phyloP scores from a whole-genome alignment of 495 filamentous ascomycete species.

The Neurospora tetraspora region DNA sequence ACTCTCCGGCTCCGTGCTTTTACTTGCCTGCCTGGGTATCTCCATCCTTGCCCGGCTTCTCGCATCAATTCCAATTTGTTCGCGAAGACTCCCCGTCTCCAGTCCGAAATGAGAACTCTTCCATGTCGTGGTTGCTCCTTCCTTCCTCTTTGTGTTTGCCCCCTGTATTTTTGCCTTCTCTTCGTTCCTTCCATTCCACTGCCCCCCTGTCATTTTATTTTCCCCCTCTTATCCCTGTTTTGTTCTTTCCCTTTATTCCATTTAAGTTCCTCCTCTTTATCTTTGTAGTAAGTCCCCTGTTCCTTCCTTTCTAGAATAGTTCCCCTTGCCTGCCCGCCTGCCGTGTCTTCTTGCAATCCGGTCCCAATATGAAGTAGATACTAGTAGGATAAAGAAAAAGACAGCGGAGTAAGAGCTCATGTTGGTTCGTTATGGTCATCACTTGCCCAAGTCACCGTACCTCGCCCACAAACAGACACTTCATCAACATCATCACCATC shows the following conservation, averaged over 20 bases:
- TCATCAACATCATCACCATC: neutral
- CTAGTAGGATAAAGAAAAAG: neutral
- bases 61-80: neutral
- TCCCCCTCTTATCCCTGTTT: neutral
- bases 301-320: neutral
- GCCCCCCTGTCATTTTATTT: neutral
- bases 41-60: neutral
- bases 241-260: neutral
- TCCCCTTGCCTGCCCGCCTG: neutral
- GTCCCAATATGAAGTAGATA: no score
- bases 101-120: neutral
- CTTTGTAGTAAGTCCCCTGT: neutral
- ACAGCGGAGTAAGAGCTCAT: neutral
- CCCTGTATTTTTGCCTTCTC: neutral
- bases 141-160: neutral
- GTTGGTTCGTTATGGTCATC: neutral
- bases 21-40: neutral
- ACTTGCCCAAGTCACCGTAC: neutral
- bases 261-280: neutral
- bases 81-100: neutral
- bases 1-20: neutral
- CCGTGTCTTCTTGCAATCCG: no score
- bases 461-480: neutral
- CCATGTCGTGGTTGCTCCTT: neutral
- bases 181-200: neutral